phyloP scores from a whole-genome alignment of 805 yeast genomes.

The Candida nemodendra region DNA sequence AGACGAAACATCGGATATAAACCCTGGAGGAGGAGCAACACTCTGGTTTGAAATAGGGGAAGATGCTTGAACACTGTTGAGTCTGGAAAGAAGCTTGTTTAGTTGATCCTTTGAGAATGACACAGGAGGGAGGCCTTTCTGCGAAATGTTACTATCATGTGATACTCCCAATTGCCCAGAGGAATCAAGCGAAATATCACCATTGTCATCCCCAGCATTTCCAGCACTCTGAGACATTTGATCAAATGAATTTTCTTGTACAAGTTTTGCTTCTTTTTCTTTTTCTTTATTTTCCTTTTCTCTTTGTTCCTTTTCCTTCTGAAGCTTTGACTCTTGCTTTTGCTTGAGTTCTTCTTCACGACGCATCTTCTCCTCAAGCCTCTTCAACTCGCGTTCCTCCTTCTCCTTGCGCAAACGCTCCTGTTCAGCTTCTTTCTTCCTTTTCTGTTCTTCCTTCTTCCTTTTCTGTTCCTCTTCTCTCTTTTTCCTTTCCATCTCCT shows the following conservation, averaged over 20 bases:
- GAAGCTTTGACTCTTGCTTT: conserved; percentile 35
- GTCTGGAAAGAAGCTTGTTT: conserved; percentile 14
- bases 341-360: conserved; percentile 34
- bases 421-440: conserved; percentile 40
- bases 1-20: conserved; percentile 1
- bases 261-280: conserved; percentile 23
- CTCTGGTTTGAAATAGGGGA: conserved; percentile 1
- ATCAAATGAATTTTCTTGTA: too few species aligned
- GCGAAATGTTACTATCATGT: too few species aligned
- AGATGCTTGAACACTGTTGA: conserved; percentile 7
- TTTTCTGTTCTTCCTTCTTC: conserved; percentile 40
- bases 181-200: too few species aligned
- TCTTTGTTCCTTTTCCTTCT: conserved; percentile 27
- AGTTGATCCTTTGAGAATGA: conserved; percentile 19
- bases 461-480: conserved; percentile 41
- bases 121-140: too few species aligned
- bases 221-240: too few species aligned
- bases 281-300: conserved; percentile 29
- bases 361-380: conserved; percentile 33
- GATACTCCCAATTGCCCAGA: too few species aligned
- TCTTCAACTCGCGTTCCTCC: conserved; percentile 40
- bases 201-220: too few species aligned
- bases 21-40: conserved; percentile 7
- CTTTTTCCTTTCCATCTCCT: conserved; percentile 42
- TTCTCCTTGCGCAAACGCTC: conserved; percentile 35